Percentiles rank a stretch among this genome's conserved stretches.
Evolutionary conservation across 2,329 filamentous ascomycete species (phyloP).

Genomic region (Zymoseptoria brevis): DNA sequence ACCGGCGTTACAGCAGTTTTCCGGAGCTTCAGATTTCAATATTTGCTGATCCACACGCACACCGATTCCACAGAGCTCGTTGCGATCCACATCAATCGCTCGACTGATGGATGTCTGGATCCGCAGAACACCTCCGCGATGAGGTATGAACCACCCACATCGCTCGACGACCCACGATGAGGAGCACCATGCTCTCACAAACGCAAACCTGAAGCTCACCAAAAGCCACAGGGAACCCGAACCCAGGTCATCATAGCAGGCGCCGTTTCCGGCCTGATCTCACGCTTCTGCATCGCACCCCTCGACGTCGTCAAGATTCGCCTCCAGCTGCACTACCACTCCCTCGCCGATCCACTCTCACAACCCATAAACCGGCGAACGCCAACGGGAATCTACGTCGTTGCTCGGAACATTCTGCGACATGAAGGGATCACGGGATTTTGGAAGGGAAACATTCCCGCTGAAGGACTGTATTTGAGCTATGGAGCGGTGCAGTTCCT

Average conservation of each 20-base stretch:
- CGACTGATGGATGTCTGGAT: conserved; percentile 53
- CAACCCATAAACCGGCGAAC: conserved; percentile 33
- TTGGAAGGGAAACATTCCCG: conserved; percentile 97
- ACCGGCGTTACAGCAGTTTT: background rate
- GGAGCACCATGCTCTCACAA: background rate
- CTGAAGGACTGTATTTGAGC: conserved; percentile 85
- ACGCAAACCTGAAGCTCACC: background rate
- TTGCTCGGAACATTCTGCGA: conserved; percentile 57
- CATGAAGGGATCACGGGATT: conserved; percentile 77
- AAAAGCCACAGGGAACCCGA: conserved; percentile 51
- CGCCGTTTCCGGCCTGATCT: conserved; percentile 73
- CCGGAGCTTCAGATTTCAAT: background rate
- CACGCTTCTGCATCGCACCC: conserved; percentile 87
- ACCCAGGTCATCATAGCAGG: conserved; percentile 59
- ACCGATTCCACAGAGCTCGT: background rate
- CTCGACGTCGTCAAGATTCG: conserved; percentile 98
- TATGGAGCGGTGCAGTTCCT: conserved; percentile 89
- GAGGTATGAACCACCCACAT: conserved; percentile 42
- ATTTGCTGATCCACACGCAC: background rate
- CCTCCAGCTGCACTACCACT: conserved; percentile 85
- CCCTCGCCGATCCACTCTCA: conserved; percentile 64
- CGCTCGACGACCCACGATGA: background rate
- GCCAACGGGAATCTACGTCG: conserved; percentile 19
- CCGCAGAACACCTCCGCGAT: conserved; percentile 59
- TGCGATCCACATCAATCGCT: background rate